A percentile compares a stretch with the other conserved stretches of the same genome.
phyloP scores from a whole-genome alignment of 768 basidiomycete genomes.

The Lyophyllum decastes region DNA sequence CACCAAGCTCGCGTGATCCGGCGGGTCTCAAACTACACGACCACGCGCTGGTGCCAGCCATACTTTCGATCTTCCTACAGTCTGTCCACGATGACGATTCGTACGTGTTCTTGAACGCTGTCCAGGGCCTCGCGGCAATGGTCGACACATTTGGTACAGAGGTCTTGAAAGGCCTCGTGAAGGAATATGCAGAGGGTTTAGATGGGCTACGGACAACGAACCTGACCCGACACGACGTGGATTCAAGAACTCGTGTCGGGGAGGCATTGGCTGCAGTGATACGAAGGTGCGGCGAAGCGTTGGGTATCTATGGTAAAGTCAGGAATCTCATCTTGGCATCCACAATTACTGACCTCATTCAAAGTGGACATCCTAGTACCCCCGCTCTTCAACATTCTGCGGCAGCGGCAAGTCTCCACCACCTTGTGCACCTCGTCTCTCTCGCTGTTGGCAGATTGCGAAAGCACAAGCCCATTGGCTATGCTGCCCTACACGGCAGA shows the following conservation, averaged over 20 bases:
- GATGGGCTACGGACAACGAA: constrained; percentile 49
- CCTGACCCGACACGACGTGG: constrained; percentile 64
- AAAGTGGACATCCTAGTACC: constrained; percentile 75
- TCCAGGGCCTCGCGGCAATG: constrained; percentile 87
- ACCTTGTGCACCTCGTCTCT: constrained; percentile 63
- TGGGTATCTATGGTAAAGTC: constrained; percentile 68
- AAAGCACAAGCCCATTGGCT: constrained; percentile 62
- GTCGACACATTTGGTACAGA: constrained; percentile 77
- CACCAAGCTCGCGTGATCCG: constrained; percentile 27
- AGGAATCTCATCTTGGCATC: not conserved
- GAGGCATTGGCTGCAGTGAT: constrained; percentile 85
- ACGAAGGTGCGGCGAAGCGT: constrained; percentile 65
- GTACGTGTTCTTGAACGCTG: constrained; percentile 92
- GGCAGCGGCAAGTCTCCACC: constrained; percentile 63
- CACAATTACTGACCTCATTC: constrained; percentile 5
- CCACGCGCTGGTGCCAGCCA: constrained; percentile 73
- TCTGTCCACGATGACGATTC: constrained; percentile 89
- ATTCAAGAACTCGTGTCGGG: constrained; percentile 74
- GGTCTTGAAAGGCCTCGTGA: constrained; percentile 66
- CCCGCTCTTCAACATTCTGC: constrained; percentile 63
- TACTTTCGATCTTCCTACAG: constrained; percentile 85
- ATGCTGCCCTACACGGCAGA: constrained; percentile 64
- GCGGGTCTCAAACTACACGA: constrained; percentile 36
- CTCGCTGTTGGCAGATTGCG: constrained; percentile 72
- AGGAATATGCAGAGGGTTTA: constrained; percentile 59